Conservation (phyloP, 768 basidiomycete species). For the Russula emetica region DNA sequence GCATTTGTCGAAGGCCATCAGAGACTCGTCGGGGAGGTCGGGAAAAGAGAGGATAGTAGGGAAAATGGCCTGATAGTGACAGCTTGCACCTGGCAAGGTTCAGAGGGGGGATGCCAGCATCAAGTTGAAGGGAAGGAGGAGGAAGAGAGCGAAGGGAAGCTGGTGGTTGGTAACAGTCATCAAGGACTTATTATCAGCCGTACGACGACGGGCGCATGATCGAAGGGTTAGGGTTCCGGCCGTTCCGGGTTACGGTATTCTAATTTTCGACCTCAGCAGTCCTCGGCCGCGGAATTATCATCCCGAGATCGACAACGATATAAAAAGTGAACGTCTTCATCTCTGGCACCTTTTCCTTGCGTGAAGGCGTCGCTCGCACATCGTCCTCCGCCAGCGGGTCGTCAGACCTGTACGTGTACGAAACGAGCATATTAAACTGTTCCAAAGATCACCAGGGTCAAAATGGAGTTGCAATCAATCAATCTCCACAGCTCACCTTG, state of each 20-base stretch:
- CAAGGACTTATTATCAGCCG: neutral
- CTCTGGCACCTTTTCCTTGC: slow-evolving; percentile 53
- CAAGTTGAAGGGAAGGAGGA: slow-evolving; percentile 7
- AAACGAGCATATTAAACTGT: slow-evolving; percentile 91
- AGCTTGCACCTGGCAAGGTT: slow-evolving; percentile 45
- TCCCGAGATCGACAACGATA: slow-evolving; percentile 74
- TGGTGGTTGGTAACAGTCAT: neutral
- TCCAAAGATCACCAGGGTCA: neutral
- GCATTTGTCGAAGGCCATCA: slow-evolving; percentile 34
- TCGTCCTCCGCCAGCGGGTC: slow-evolving; percentile 68
- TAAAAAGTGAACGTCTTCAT: slow-evolving; percentile 90
- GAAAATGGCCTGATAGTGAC: slow-evolving; percentile 26
- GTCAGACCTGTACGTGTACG: slow-evolving; percentile 91
- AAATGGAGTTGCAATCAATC: neutral
- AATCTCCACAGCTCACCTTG: slow-evolving; percentile 50
- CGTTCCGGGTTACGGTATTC: neutral
- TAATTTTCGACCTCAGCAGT: neutral
- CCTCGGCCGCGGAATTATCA: slow-evolving; percentile 49
- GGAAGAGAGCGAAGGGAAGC: neutral
- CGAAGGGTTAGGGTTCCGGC: slow-evolving; percentile 15
- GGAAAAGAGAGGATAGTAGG: slow-evolving; percentile 15
- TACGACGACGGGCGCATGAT: no score
- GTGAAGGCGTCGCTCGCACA: slow-evolving; percentile 37
- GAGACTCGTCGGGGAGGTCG: slow-evolving; percentile 4
- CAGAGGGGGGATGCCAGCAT: slow-evolving; percentile 23